Percentiles rank a stretch among this genome's conserved stretches.
phyloP scores from a whole-genome alignment of 768 basidiomycete species.

The Tephrocybe sp. region DNA sequence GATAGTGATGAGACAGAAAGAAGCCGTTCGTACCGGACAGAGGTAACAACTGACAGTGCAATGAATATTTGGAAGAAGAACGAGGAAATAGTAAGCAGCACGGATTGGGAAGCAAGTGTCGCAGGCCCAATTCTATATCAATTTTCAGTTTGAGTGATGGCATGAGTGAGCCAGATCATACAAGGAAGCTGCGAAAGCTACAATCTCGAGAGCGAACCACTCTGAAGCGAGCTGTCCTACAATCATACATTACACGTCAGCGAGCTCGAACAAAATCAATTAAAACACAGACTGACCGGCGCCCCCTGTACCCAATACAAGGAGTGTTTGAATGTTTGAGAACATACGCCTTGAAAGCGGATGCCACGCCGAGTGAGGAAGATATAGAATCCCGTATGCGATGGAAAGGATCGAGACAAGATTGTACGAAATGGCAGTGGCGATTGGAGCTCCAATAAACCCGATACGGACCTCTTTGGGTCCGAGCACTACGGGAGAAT shows the following conservation, averaged over 20 bases:
- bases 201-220: conserved; percentile 96
- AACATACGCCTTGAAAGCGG: conserved; percentile 65
- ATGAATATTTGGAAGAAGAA: conserved; percentile 79
- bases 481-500: conserved; percentile 65
- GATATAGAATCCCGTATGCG: conserved; percentile 59
- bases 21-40: conserved; percentile 64
- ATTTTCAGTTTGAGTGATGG: background rate
- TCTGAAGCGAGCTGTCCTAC: conserved; percentile 77
- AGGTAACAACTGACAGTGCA: conserved; percentile 73
- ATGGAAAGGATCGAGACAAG: conserved; percentile 65
- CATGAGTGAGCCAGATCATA: conserved; percentile 21
- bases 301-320: conserved; percentile 77
- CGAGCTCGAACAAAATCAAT: background rate
- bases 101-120: conserved; percentile 82
- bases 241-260: too few relatives aligned
- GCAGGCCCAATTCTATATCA: conserved; percentile 65
- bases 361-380: conserved; percentile 75
- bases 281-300: conserved; percentile 43
- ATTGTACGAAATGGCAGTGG: conserved; percentile 83
- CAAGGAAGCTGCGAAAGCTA: conserved; percentile 54
- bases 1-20: background rate
- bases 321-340: conserved; percentile 59
- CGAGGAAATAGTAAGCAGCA: conserved; percentile 70
- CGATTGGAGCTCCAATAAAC: conserved; percentile 89
- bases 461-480: conserved; percentile 74